These are phyloP conservation scores for Skeletonema marinoi DNA, from an alignment of 108 stramenopile species.

Conservation along the genomic window DNA sequence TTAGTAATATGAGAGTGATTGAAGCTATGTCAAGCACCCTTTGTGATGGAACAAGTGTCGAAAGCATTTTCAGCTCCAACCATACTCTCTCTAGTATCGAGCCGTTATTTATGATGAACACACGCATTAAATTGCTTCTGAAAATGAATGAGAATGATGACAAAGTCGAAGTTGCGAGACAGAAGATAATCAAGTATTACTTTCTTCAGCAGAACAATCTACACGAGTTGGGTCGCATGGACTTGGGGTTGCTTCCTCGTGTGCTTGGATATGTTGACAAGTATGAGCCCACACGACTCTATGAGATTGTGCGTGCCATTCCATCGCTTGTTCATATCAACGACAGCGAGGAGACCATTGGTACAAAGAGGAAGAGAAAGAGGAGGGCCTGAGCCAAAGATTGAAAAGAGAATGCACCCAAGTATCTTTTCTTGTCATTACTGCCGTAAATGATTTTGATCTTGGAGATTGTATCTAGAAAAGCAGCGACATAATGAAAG, in stretches of 20 bases:
- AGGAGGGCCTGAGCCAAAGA: neutral
- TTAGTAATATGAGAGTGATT: neutral
- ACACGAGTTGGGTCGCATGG: neutral
- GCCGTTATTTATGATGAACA: neutral
- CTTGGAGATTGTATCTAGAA: too few species aligned
- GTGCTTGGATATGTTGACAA: conserved; percentile 1
- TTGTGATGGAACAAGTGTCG: conserved; percentile 5
- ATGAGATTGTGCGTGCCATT: neutral
- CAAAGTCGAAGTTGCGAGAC: conserved; percentile 1
- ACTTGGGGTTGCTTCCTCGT: neutral
- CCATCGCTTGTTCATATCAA: neutral
- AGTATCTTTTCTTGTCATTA: neutral
- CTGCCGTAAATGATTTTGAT: too few species aligned
- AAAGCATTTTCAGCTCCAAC: conserved; percentile 3
- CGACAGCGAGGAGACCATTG: neutral
- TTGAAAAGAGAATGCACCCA: neutral
- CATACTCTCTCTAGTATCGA: neutral
- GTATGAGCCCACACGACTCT: neutral
- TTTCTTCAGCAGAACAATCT: conserved; percentile 1
- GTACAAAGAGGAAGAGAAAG: neutral
- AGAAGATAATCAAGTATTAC: conserved; percentile 2
- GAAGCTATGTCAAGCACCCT: neutral
- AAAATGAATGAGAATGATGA: neutral
- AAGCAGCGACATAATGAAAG: too few species aligned
- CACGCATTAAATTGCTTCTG: neutral